Evolutionary conservation across 441 rosid genomes (phyloP).

Genomic region (Melastoma candidum): DNA sequence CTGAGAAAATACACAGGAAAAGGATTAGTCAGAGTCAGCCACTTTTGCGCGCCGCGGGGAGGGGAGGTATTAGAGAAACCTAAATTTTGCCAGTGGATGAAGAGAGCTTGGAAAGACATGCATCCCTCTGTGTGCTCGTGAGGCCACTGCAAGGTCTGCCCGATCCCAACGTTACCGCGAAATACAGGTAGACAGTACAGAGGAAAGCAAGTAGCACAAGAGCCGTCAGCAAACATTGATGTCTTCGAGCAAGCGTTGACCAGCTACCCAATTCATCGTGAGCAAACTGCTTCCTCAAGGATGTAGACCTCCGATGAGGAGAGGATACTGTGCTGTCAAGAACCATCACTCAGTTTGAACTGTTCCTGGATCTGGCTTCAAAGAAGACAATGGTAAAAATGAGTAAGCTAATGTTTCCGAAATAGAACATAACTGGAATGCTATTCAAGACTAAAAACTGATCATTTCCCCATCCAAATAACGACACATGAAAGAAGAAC

Average conservation of each 20-base stretch:
- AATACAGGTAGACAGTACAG: conserved; percentile 82
- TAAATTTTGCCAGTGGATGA: conserved; percentile 52
- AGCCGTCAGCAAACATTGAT: conserved; percentile 75
- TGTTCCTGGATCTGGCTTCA: too few relatives aligned
- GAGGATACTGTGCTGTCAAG: conserved; percentile 58
- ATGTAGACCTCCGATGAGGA: conserved; percentile 62
- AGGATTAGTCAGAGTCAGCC: too few relatives aligned
- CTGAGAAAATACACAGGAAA: too few relatives aligned
- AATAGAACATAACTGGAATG: too few relatives aligned
- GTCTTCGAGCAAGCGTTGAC: conserved; percentile 57
- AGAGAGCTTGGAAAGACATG: conserved; percentile 50
- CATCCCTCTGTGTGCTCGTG: conserved; percentile 38
- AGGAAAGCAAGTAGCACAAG: conserved; percentile 61
- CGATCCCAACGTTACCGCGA: conserved; percentile 73
- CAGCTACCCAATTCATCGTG: conserved; percentile 79
- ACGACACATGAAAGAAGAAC: too few relatives aligned
- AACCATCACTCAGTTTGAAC: conserved; percentile 24
- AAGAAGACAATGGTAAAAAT: too few relatives aligned
- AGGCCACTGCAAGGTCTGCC: conserved; percentile 47
- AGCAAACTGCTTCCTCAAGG: conserved; percentile 46
- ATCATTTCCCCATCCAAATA: too few relatives aligned
- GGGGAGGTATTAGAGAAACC: conserved; percentile 30
- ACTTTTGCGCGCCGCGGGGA: too few relatives aligned
- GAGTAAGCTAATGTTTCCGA: too few relatives aligned
- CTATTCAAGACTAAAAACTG: too few relatives aligned